phyloP scores from a whole-genome alignment of 2,329 filamentous ascomycete species.

The Pseudogymnoascus sp. region DNA sequence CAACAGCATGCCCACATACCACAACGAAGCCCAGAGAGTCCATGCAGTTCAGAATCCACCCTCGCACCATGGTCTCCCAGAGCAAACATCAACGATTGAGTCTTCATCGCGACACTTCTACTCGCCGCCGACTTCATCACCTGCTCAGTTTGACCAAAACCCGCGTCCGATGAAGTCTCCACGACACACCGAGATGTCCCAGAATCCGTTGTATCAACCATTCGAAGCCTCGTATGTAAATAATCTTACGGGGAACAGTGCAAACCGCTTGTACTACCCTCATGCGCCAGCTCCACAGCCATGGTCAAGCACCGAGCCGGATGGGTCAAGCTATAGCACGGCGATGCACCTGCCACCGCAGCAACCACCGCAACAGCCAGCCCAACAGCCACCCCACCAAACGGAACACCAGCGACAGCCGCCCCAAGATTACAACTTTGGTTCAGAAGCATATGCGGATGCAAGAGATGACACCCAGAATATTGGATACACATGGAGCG shows the following conservation, averaged over 20 bases:
- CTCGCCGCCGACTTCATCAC: not conserved
- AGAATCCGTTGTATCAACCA: not conserved
- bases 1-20: constrained; percentile 9
- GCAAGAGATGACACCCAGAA: not conserved
- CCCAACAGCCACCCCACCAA: not conserved
- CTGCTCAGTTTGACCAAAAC: constrained; percentile 20
- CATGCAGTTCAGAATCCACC: not conserved
- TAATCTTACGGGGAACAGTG: not conserved
- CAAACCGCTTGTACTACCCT: constrained; percentile 2
- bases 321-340: not conserved
- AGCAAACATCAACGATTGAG: not conserved
- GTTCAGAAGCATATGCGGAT: not conserved
- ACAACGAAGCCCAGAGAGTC: constrained; percentile 15
- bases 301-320: not conserved
- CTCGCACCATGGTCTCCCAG: not conserved
- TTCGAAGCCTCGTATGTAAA: constrained; percentile 2
- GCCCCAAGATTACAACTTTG: constrained; percentile 1
- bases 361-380: not conserved
- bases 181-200: constrained; percentile 17
- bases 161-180: constrained; percentile 27
- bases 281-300: not conserved
- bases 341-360: not conserved
- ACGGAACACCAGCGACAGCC: not conserved
- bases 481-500: constrained; percentile 4
- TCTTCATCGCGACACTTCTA: constrained; percentile 5